phyloP scores from a whole-genome alignment of 1,139 yeast species.

The Insectozyma bohioensis region DNA sequence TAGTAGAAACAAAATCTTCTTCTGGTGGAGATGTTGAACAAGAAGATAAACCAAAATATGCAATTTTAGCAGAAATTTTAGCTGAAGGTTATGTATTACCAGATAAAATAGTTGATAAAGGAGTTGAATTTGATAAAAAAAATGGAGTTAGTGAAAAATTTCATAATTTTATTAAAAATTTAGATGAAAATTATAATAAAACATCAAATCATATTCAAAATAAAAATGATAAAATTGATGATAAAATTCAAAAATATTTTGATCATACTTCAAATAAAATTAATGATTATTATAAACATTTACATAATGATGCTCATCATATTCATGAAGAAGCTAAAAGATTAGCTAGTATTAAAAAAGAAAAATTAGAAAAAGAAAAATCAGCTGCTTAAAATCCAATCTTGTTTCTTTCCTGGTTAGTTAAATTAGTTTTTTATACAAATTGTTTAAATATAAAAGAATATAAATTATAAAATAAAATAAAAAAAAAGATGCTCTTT shows the following conservation, averaged over 20 bases:
- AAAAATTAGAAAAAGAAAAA: conserved; percentile 5
- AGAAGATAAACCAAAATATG: conserved; percentile 76
- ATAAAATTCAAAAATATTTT: conserved; percentile 27
- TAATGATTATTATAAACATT: conserved; percentile 29
- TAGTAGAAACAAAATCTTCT: conserved; percentile 24
- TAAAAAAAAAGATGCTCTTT: no score
- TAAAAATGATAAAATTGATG: conserved; percentile 16
- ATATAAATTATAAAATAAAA: no score
- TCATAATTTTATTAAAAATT: conserved; percentile 49
- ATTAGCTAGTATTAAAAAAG: conserved; percentile 58
- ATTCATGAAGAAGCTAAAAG: conserved; percentile 76
- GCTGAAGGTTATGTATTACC: conserved; percentile 69
- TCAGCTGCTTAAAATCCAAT: no score
- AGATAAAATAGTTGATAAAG: conserved; percentile 60
- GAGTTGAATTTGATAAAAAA: conserved; percentile 61
- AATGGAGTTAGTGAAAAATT: conserved; percentile 62
- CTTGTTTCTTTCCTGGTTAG: no score
- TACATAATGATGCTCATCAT: conserved; percentile 54
- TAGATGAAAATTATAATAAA: conserved; percentile 56
- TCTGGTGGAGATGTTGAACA: conserved; percentile 56
- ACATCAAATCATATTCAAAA: conserved; percentile 17
- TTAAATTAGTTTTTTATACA: no score
- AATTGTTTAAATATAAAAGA: no score
- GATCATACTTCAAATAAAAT: conserved; percentile 38
- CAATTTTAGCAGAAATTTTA: conserved; percentile 74